phyloP scores from a whole-genome alignment of 805 yeast genomes.

The Candida germanica region DNA sequence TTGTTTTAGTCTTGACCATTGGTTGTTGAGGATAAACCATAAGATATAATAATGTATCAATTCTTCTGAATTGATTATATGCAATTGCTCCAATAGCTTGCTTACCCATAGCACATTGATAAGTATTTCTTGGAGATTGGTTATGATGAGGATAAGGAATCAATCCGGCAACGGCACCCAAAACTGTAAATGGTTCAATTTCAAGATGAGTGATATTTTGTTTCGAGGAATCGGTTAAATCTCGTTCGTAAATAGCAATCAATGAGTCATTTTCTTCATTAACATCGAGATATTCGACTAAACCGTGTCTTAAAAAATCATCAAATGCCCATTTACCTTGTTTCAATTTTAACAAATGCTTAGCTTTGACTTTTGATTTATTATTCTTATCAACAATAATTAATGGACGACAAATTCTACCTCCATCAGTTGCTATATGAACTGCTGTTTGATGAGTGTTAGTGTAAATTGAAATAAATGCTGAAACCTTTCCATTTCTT shows the following conservation, averaged over 20 bases:
- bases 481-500: conserved; percentile 81
- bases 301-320: conserved; percentile 79
- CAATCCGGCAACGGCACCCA: conserved; percentile 91
- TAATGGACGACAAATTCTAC: conserved; percentile 94
- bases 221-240: conserved; percentile 42
- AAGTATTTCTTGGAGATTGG: conserved; percentile 89
- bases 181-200: conserved; percentile 89
- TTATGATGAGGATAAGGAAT: conserved; percentile 92
- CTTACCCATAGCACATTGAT: conserved; percentile 96
- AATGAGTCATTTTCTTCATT: conserved; percentile 95
- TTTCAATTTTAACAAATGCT: conserved; percentile 62
- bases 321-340: conserved; percentile 82
- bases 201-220: conserved; percentile 79
- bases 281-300: conserved; percentile 94
- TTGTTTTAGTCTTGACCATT: conserved; percentile 96
- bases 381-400: conserved; percentile 76
- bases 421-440: conserved; percentile 98
- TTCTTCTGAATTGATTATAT: conserved; percentile 92
- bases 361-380: conserved; percentile 62
- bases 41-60: conserved; percentile 86
- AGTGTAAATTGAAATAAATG: conserved; percentile 85
- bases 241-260: conserved; percentile 81
- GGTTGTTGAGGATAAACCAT: conserved; percentile 99
- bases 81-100: conserved; percentile 99
- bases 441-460: conserved; percentile 90